These are phyloP conservation scores for Luffa aegyptiaca DNA, from an alignment of 306 rosid species.

Conservation along the genomic window DNA sequence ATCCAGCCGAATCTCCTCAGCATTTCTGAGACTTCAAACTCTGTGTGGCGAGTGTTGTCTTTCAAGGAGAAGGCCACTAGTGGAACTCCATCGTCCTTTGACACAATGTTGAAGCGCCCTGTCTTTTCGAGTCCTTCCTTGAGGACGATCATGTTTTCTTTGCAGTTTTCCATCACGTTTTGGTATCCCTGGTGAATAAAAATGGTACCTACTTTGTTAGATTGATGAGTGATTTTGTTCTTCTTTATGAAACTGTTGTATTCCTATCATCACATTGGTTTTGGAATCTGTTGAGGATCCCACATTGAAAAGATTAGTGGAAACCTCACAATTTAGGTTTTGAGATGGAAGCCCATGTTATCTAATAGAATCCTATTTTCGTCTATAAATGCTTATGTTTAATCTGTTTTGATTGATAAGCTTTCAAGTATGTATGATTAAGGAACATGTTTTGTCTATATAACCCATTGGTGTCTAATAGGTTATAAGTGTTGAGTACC, in stretches of 20 bases:
- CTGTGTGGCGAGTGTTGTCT: constrained; percentile 42
- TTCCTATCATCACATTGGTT: background rate
- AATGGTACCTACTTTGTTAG: background rate
- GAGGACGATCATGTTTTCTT: constrained; percentile 76
- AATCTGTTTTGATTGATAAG: background rate
- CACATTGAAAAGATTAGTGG: no score
- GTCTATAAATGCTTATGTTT: background rate
- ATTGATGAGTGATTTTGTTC: background rate
- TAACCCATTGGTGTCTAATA: background rate
- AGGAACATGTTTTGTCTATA: background rate
- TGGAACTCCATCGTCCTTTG: constrained; percentile 81
- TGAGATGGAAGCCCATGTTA: no score
- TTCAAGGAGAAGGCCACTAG: constrained; percentile 81
- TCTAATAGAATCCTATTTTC: background rate
- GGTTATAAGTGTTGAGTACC: no score
- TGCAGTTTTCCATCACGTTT: constrained; percentile 84
- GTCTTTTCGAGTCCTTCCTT: constrained; percentile 65
- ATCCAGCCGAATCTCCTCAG: constrained; percentile 86
- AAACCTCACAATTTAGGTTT: no score
- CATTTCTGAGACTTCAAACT: constrained; percentile 64
- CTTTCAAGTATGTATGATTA: background rate
- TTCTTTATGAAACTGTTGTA: background rate
- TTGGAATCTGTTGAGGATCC: no score
- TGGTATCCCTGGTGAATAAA: constrained; percentile 47
- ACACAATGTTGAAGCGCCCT: constrained; percentile 54